These are phyloP conservation scores for Colletotrichum tabaci DNA, from an alignment of 2,329 filamentous ascomycete genomes.

Conservation along the genomic window DNA sequence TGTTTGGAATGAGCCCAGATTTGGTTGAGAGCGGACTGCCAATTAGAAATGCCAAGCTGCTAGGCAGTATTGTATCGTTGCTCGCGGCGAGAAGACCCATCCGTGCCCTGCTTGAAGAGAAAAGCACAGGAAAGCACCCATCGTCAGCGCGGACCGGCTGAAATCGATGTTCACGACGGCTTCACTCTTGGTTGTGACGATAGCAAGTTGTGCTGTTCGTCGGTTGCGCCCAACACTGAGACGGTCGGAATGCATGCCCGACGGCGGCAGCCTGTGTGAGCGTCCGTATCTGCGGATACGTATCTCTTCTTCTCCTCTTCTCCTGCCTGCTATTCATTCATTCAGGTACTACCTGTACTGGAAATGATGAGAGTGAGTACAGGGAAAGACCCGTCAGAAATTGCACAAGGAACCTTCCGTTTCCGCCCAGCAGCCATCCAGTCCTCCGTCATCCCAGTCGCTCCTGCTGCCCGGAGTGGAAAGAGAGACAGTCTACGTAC, in stretches of 20 bases:
- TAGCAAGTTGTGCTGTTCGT: too few species aligned
- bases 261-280: neutral
- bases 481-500: constrained; percentile 1
- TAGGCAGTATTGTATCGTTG: neutral
- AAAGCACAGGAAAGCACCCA: constrained; percentile 3
- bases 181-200: neutral
- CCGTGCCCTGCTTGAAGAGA: constrained; percentile 10
- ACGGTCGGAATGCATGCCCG: constrained; percentile 24
- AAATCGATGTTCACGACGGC: constrained; percentile 26
- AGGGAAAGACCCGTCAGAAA: constrained; percentile 10
- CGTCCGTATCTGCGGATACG: neutral
- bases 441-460: neutral
- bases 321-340: neutral
- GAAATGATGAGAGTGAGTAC: constrained; percentile 9
- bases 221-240: constrained; percentile 34
- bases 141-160: neutral
- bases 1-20: neutral
- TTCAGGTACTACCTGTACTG: neutral
- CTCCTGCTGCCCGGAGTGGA: neutral
- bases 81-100: neutral
- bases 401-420: constrained; percentile 25
- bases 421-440: constrained; percentile 4
- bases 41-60: neutral
- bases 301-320: neutral
- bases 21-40: neutral